phyloP scores from a whole-genome alignment of 768 basidiomycete genomes.

The Lenzites betulinus region DNA sequence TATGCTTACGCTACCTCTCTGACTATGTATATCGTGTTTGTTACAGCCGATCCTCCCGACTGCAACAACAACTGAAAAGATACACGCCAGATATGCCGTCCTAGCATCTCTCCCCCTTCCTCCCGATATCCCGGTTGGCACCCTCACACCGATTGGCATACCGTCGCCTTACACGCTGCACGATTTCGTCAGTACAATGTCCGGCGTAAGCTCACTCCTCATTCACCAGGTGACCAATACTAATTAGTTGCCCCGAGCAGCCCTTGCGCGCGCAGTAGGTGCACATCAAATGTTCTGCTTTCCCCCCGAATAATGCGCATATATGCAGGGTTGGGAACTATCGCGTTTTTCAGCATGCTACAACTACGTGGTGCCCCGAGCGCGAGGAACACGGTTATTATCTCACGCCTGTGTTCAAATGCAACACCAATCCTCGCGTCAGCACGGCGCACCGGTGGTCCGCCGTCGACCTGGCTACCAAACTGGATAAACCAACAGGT shows the following conservation, averaged over 20 bases:
- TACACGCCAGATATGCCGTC: conserved; percentile 55
- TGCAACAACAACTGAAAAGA: conserved; percentile 40
- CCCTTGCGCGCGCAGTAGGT: conserved; percentile 58
- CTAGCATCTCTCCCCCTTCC: conserved; percentile 67
- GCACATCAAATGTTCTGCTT: background rate
- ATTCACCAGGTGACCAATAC: background rate
- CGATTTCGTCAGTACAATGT: conserved; percentile 63
- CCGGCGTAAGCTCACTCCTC: conserved; percentile 48
- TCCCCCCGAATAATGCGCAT: conserved; percentile 9
- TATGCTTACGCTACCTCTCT: background rate
- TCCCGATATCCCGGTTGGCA: conserved; percentile 60
- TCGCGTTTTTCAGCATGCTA: conserved; percentile 64
- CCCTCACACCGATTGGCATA: conserved; percentile 67
- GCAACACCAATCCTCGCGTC: conserved; percentile 76
- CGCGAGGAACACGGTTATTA: conserved; percentile 83
- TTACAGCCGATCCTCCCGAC: conserved; percentile 10
- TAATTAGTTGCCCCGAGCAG: conserved; percentile 38
- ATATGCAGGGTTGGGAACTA: conserved; percentile 60
- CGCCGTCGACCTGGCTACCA: conserved; percentile 59
- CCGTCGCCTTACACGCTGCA: conserved; percentile 65
- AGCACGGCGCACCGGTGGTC: conserved; percentile 77
- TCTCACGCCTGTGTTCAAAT: conserved; percentile 73
- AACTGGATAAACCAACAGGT: conserved; percentile 68
- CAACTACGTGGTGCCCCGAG: conserved; percentile 79
- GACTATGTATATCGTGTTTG: background rate